These are phyloP conservation scores for Cylindrodendrum hubeiense DNA, from an alignment of 2,329 filamentous ascomycete genomes.

Conservation along the genomic window DNA sequence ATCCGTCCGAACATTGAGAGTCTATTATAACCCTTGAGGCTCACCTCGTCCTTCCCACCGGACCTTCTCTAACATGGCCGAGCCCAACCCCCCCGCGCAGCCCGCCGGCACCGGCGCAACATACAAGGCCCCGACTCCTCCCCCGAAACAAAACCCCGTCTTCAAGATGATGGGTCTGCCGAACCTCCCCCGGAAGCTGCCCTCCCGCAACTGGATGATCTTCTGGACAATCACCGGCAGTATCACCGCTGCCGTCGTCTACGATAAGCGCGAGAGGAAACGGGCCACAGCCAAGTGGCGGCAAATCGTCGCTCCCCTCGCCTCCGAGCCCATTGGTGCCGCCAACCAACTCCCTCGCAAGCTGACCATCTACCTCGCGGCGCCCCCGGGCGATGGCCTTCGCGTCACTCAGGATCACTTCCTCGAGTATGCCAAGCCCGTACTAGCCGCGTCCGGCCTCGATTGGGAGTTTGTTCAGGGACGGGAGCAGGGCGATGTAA, in stretches of 20 bases:
- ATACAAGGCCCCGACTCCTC: conserved; percentile 54
- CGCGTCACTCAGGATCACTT: conserved; percentile 93
- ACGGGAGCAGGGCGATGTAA: conserved; percentile 89
- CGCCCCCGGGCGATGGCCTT: conserved; percentile 88
- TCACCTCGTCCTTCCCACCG: not conserved
- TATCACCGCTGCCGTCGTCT: conserved; percentile 84
- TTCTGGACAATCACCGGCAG: conserved; percentile 85
- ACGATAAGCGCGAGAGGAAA: conserved; percentile 93
- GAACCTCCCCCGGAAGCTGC: conserved; percentile 84
- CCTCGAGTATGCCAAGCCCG: conserved; percentile 93
- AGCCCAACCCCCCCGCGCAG: conserved; percentile 38
- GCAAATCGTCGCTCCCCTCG: conserved; percentile 85
- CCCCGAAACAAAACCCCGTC: conserved; percentile 72
- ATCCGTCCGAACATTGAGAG: conserved; percentile 6
- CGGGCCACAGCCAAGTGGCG: conserved; percentile 89
- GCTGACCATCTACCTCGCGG: conserved; percentile 86
- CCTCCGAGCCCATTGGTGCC: conserved; percentile 77
- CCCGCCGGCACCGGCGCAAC: conserved; percentile 43
- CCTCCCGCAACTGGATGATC: conserved; percentile 98
- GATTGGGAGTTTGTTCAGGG: conserved; percentile 98
- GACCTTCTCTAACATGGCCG: conserved; percentile 37
- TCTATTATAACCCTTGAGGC: not conserved
- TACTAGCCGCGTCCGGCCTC: conserved; percentile 88
- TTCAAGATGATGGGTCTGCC: conserved; percentile 88
- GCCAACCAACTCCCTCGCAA: conserved; percentile 82